phyloP scores from a whole-genome alignment of 805 yeast species.

The Isabelozyma gotoi region DNA sequence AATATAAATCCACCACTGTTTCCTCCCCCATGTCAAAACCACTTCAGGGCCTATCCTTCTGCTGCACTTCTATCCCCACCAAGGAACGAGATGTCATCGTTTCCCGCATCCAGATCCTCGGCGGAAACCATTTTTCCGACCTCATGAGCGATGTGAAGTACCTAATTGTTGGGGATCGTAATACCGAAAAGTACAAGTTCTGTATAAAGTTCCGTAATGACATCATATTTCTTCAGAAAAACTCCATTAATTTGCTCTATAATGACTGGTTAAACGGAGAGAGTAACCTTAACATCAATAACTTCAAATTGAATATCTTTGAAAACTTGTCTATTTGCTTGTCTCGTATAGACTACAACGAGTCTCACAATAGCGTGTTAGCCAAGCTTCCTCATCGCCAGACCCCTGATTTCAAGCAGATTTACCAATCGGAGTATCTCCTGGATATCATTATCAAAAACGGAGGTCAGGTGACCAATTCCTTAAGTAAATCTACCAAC shows the following conservation, averaged over 20 bases:
- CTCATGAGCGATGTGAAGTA: slow-evolving; percentile 61
- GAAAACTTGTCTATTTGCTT: slow-evolving; percentile 45
- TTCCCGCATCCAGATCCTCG: slow-evolving; percentile 50
- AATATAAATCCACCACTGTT: not conserved
- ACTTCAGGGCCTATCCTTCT: slow-evolving; percentile 49
- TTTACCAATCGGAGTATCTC: slow-evolving; percentile 27
- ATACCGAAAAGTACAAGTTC: slow-evolving; percentile 56
- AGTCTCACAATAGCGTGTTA: not conserved
- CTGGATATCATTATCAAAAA: slow-evolving; percentile 32
- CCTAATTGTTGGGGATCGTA: slow-evolving; percentile 57
- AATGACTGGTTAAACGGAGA: slow-evolving; percentile 53
- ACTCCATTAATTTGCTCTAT: slow-evolving; percentile 44
- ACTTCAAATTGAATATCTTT: slow-evolving; percentile 42
- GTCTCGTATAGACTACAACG: slow-evolving; percentile 30
- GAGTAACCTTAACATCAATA: slow-evolving; percentile 14
- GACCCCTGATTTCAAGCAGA: not conserved
- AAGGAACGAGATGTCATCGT: slow-evolving; percentile 43
- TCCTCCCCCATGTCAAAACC: slow-evolving; percentile 26
- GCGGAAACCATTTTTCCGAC: slow-evolving; percentile 58
- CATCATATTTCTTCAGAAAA: slow-evolving; percentile 52
- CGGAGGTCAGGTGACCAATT: slow-evolving; percentile 54
- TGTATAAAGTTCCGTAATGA: slow-evolving; percentile 54
- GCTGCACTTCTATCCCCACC: slow-evolving; percentile 54
- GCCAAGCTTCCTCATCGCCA: not conserved
- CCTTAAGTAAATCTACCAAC: slow-evolving; percentile 44